These are phyloP conservation scores for Dactylorhiza incarnata DNA, from an alignment of 106 monocot species.

Conservation along the genomic window DNA sequence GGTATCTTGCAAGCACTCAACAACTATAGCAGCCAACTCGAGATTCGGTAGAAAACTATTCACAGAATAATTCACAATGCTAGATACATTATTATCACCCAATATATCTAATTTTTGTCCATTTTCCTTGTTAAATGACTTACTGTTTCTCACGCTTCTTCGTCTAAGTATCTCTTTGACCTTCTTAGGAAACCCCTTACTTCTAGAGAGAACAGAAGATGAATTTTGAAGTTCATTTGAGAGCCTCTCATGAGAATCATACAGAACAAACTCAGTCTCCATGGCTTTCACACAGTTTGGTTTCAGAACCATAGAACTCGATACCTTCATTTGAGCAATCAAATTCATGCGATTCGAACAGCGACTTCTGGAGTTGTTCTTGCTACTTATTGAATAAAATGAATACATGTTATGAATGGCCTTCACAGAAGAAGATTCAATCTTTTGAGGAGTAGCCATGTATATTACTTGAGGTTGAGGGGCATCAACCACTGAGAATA, in stretches of 20 bases:
- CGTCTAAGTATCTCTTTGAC: constrained; percentile 28
- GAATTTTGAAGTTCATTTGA: constrained; percentile 22
- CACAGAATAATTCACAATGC: not conserved
- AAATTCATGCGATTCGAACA: constrained; percentile 9
- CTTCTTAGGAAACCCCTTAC: constrained; percentile 38
- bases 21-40: constrained; percentile 60
- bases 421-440: constrained; percentile 21
- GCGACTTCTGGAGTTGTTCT: not conserved
- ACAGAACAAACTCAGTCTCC: constrained; percentile 76
- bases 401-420: constrained; percentile 49
- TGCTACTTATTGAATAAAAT: constrained; percentile 28
- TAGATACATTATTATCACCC: constrained; percentile 15
- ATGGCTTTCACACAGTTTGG: constrained; percentile 17
- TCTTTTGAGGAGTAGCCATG: constrained; percentile 35
- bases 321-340: constrained; percentile 77
- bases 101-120: constrained; percentile 14
- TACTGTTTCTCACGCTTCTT: constrained; percentile 21
- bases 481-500: constrained; percentile 31
- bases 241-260: constrained; percentile 20
- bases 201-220: constrained; percentile 15
- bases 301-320: constrained; percentile 41
- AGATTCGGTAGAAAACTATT: constrained; percentile 28
- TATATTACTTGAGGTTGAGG: constrained; percentile 10
- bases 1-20: constrained; percentile 25
- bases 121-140: constrained; percentile 8